Evolutionary conservation across 2,329 filamentous ascomycete genomes (phyloP), one percentile per base, ranked within the genome.

Genomic region (Fusarium kyushuense): DNA sequence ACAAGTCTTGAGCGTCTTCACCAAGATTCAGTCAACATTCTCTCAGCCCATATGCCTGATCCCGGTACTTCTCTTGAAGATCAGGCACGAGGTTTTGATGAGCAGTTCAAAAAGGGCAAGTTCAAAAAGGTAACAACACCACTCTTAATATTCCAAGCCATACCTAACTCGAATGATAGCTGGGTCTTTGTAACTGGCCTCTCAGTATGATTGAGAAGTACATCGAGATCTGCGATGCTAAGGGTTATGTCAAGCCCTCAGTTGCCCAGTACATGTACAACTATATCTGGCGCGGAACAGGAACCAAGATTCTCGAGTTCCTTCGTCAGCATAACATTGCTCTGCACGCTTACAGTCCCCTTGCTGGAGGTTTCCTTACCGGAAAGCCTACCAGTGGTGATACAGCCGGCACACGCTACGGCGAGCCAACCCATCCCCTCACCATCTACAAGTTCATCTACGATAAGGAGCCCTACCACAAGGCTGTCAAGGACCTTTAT

Each of bases 181-280:
- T 47, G 6, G 43, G 43, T 9, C 43, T 47, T 47, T 47, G 43
- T 29, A 47, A 47, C 29, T 47, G 43, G 43, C 43, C 43, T 47
- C 43, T 47, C 19, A 32, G 43, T n/a, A 32, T 47, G 43, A 32
- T 47, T 17, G 29, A 47, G 29, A 47, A 47, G 43, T 47, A 47
- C 29, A 47, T 47, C 10, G 29, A 47, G 2, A 47, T 47, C 14
- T 47, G 43, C 2, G 43, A 47, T 5, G 14, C 43, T 1, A 47
- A 47, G 19, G 43, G 43, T 5, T 47, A 47, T 21, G 43, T 47
- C 4, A 47, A 47, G 14, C 43, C 43, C 6, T 23, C 43, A 17
- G 43, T 47, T 3, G 43, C 43, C 2, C 43, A 47, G 3, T 47
- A 47, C 19, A 47, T 47, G 43, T 47, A 47, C 14, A 47, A 47